A percentile compares a stretch with the other conserved stretches of the same genome.
Evolutionary conservation across 2,329 filamentous ascomycete genomes (phyloP).

Genomic region (Teratosphaeria gauchensis): DNA sequence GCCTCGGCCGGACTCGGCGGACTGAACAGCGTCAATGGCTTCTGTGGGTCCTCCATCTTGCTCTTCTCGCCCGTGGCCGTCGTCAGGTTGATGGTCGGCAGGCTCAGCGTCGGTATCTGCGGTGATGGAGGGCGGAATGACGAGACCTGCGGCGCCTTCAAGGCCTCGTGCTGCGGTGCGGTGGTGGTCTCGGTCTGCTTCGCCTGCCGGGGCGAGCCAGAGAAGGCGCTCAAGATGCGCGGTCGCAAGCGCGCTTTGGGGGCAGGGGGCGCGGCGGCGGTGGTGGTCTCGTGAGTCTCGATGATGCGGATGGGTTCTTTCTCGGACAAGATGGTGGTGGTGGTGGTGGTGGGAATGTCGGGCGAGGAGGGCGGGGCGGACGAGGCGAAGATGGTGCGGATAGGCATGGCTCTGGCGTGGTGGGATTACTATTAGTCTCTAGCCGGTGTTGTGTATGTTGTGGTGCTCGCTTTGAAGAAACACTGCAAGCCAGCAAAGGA

Average conservation of each 20-base stretch:
- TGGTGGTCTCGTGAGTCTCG: slow-evolving; percentile 14
- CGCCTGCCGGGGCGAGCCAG: slow-evolving; percentile 17
- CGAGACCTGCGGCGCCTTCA: slow-evolving; percentile 33
- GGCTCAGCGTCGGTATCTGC: slow-evolving; percentile 62
- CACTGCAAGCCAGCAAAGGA: neutral
- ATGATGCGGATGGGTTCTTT: slow-evolving; percentile 37
- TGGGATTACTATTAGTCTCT: slow-evolving; percentile 20
- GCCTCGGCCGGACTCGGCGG: slow-evolving; percentile 79
- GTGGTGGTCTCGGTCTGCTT: slow-evolving; percentile 16
- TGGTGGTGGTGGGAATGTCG: slow-evolving; percentile 19
- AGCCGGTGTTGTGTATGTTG: neutral
- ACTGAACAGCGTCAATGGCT: slow-evolving; percentile 73
- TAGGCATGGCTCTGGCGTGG: slow-evolving; percentile 47
- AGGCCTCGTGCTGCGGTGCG: slow-evolving; percentile 2
- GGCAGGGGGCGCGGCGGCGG: slow-evolving; percentile 1
- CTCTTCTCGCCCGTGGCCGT: slow-evolving; percentile 68
- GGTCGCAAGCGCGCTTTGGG: slow-evolving; percentile 15
- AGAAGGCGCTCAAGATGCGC: slow-evolving; percentile 22
- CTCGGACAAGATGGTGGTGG: slow-evolving; percentile 32
- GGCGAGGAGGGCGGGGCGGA: slow-evolving; percentile 40
- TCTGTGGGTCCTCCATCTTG: slow-evolving; percentile 57
- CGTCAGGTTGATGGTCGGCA: slow-evolving; percentile 87
- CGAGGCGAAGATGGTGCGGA: slow-evolving; percentile 49
- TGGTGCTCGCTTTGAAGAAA: neutral
- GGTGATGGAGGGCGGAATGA: slow-evolving; percentile 56